These are phyloP conservation scores for Apiospora sp. DNA, from an alignment of 2,329 filamentous ascomycete genomes.

Conservation along the genomic window DNA sequence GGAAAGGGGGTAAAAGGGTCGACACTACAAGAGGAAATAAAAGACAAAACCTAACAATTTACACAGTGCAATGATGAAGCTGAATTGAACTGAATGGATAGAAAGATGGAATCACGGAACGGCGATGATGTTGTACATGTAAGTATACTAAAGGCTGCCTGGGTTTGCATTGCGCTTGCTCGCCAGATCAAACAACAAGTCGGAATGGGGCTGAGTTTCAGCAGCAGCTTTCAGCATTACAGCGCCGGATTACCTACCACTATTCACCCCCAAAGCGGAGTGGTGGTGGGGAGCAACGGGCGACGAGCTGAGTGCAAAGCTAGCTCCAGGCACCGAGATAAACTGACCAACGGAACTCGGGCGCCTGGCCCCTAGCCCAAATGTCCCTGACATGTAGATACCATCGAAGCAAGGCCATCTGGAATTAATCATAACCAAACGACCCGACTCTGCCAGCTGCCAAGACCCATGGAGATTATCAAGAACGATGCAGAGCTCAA, in stretches of 20 bases:
- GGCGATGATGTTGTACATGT: constrained; percentile 9
- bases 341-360: background rate
- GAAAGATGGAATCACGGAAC: background rate
- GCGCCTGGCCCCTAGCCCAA: background rate
- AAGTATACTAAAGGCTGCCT: constrained; percentile 1
- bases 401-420: background rate
- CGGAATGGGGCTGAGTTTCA: constrained; percentile 12
- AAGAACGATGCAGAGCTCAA: background rate
- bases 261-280: background rate
- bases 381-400: background rate
- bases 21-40: background rate
- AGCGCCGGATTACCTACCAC: background rate
- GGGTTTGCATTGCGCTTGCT: background rate
- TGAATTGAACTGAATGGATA: background rate
- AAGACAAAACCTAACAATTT: background rate
- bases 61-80: background rate
- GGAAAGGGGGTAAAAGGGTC: background rate
- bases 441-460: background rate
- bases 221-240: background rate
- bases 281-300: background rate
- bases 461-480: background rate
- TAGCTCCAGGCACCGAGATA: background rate
- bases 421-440: background rate
- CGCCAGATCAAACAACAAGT: background rate
- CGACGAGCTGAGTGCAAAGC: background rate